A percentile compares a stretch with the other conserved stretches of the same genome.
These are phyloP conservation scores for Colletotrichum melonis DNA, from an alignment of 2,329 filamentous ascomycete genomes.

Conservation along the genomic window DNA sequence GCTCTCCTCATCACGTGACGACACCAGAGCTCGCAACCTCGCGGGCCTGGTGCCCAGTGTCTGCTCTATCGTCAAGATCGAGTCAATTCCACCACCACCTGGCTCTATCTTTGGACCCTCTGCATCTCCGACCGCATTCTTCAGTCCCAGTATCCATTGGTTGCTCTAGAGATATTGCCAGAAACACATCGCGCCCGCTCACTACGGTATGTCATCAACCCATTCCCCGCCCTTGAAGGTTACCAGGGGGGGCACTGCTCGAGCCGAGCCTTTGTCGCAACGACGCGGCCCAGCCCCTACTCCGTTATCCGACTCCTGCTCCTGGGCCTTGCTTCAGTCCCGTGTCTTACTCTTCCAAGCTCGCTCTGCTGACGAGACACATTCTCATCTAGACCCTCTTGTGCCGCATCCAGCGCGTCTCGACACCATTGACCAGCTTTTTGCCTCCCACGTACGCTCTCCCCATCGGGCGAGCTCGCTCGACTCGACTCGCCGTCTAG, in stretches of 20 bases:
- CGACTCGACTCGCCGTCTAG: neutral
- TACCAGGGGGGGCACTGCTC: conserved; percentile 14
- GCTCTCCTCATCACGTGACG: conserved; percentile 29
- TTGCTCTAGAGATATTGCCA: conserved; percentile 47
- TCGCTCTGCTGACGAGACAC: conserved; percentile 22
- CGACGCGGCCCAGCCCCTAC: conserved; percentile 16
- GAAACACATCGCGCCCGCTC: conserved; percentile 44
- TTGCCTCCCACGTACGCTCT: conserved; percentile 21
- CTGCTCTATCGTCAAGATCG: conserved; percentile 31
- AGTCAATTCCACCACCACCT: conserved; percentile 33
- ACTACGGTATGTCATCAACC: conserved; percentile 45
- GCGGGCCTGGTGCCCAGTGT: conserved; percentile 32
- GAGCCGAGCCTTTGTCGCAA: conserved; percentile 34
- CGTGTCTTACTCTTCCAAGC: neutral
- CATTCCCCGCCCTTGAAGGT: conserved; percentile 27
- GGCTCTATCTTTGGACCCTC: conserved; percentile 37
- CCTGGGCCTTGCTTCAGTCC: conserved; percentile 1
- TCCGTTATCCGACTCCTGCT: conserved; percentile 7
- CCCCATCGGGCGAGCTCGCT: neutral
- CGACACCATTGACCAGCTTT: conserved; percentile 16
- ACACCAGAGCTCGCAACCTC: conserved; percentile 36
- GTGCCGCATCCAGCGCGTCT: conserved; percentile 19
- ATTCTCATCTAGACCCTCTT: conserved; percentile 30
- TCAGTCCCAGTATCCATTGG: conserved; percentile 54
- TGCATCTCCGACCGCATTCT: conserved; percentile 50